phyloP scores from a whole-genome alignment of 352 stramenopile species.

The Pythium brachiatum region DNA sequence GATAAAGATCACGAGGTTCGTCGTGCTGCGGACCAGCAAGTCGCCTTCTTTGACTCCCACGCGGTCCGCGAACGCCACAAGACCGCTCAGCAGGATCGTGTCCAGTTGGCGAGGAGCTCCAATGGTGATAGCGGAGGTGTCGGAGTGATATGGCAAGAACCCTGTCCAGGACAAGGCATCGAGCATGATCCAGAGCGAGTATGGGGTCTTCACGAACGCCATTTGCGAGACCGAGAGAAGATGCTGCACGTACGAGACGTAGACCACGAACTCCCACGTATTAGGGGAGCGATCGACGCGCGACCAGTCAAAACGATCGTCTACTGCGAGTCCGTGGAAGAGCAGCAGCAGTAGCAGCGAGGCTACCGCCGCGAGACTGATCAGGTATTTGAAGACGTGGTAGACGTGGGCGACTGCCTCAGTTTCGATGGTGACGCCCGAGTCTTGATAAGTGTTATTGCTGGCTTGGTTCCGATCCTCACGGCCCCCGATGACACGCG shows the following conservation, averaged over 20 bases:
- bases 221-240: constrained; percentile 25
- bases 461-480: not conserved
- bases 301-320: constrained; percentile 16
- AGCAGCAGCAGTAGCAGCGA: constrained; percentile 22
- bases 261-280: constrained; percentile 34
- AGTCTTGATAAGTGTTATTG: not conserved
- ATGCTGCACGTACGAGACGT: constrained; percentile 29
- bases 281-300: constrained; percentile 21
- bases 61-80: constrained; percentile 26
- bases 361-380: not conserved
- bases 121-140: not conserved
- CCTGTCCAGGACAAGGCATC: constrained; percentile 31
- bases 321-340: constrained; percentile 19
- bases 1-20: constrained; percentile 21
- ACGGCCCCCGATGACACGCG: not conserved
- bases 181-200: constrained; percentile 20
- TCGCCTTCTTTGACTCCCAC: constrained; percentile 24
- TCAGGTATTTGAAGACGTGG: constrained; percentile 13
- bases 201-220: constrained; percentile 22
- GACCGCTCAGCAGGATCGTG: constrained; percentile 17
- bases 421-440: not conserved
- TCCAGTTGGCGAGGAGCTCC: constrained; percentile 10
- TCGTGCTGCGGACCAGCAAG: constrained; percentile 15
- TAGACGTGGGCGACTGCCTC: not conserved
- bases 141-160: constrained; percentile 26